Evolutionary conservation across 1,284 basidiomycete genomes (phyloP), one percentile per base, ranked within the genome.

Genomic region (Heterobasidion occidentale): DNA sequence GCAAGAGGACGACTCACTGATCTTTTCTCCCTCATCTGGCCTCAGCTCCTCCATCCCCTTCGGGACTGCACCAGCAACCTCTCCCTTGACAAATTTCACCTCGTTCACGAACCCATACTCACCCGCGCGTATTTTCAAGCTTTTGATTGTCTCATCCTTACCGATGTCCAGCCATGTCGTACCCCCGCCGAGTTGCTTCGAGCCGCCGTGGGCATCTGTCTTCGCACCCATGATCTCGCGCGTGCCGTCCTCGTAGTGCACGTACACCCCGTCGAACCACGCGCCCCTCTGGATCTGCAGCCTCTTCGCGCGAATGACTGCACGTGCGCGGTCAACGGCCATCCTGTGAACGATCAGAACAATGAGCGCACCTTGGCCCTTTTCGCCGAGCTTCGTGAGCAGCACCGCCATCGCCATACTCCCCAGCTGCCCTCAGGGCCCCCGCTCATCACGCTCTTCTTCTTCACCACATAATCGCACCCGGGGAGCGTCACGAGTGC

Each of bases 241-340:
- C n/a, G 36, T 52, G 15, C 38, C 51, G 20, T 52, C 51, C 3
- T 52, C 51, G 20, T 52, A 52, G 20, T 45, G 51, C 6, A 45
- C 38, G 19, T 52, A 52, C 36, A 42, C 9, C 35, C 51, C 51
- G 35, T 52, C 51, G 38, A 52, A 52, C 51, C 51, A 52, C 11
- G 20, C 12, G n/a, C 38, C 51, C 8, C 19, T n/a, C n/a, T 52
- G 51, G 9, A 52, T 33, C 35, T 42, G 36, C 34, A 52, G 15
- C 19, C 20, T 42, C 17, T 27, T 27, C 14, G 51, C 50, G 9
- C 35, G 27, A 11, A 51, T 36, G 27, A 51, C 50, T 51, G 34
- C 50, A 51, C 27, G 27, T 5, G 27, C 27, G 27, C 27, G 27
- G 27, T 27, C 27, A 27, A 27, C 27, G 9, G 17, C n/a, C 20